Conservation (phyloP, 768 basidiomycete species). For the Nidularia pulvinata region DNA sequence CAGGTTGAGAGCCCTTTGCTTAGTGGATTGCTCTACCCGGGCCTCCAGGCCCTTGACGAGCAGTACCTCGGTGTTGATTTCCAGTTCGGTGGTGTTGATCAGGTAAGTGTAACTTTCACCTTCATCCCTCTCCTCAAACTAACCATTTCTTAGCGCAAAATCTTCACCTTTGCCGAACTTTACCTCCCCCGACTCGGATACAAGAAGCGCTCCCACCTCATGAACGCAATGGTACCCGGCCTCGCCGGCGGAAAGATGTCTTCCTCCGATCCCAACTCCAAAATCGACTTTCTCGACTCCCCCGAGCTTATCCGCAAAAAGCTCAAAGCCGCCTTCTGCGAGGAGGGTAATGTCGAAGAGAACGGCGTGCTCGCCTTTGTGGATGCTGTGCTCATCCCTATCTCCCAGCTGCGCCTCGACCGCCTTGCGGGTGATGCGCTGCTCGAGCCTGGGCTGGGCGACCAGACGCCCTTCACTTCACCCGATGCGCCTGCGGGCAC, state of each 20-base stretch:
- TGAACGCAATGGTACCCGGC: slow-evolving; percentile 98
- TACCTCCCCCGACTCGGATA: slow-evolving; percentile 96
- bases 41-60: slow-evolving; percentile 96
- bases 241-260: slow-evolving; percentile 99
- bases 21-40: slow-evolving; percentile 94
- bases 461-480: slow-evolving; percentile 61
- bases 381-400: slow-evolving; percentile 85
- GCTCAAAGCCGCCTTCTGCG: slow-evolving; percentile 92
- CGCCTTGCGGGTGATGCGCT: slow-evolving; percentile 47
- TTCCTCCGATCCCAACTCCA: slow-evolving; percentile 95
- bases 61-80: slow-evolving; percentile 96
- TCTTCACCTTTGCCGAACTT: slow-evolving; percentile 96
- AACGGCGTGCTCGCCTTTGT: slow-evolving; percentile 91
- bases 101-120: slow-evolving; percentile 50
- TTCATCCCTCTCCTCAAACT: neutral
- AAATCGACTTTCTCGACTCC: slow-evolving; percentile 95
- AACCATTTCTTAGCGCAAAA: slow-evolving; percentile 73
- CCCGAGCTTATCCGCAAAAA: slow-evolving; percentile 86
- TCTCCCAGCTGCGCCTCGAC: slow-evolving; percentile 74
- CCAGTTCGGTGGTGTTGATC: slow-evolving; percentile 98
- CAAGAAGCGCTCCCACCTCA: slow-evolving; percentile 92
- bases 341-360: slow-evolving; percentile 85
- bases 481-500: slow-evolving; percentile 79
- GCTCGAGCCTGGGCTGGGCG: slow-evolving; percentile 45
- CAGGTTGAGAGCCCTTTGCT: slow-evolving; percentile 92